Percentiles rank a stretch among this genome's conserved stretches.
Evolutionary conservation across 441 rosid genomes (phyloP).

Genomic region (Bruguiera hainesii): DNA sequence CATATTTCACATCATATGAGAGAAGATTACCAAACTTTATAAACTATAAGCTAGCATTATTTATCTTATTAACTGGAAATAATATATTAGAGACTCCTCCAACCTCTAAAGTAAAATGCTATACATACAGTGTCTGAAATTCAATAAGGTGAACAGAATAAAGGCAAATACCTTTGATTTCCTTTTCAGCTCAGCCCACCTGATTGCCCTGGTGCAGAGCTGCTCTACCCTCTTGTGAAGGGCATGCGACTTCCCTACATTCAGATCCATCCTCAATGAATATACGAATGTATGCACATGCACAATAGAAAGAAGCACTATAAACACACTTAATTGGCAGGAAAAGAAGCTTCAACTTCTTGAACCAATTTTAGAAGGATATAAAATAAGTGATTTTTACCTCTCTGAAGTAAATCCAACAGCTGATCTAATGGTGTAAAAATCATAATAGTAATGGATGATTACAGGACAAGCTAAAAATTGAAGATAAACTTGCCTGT

Average conservation of each 20-base stretch:
- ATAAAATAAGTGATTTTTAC: background rate
- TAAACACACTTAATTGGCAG: background rate
- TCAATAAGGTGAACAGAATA: background rate
- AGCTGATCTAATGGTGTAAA: background rate
- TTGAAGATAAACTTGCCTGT: constrained; percentile 54
- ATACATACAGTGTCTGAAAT: background rate
- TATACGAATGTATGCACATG: background rate
- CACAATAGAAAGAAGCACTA: constrained; percentile 7
- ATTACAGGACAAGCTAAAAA: background rate
- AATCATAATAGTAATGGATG: background rate
- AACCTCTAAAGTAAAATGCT: background rate
- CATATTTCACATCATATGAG: background rate
- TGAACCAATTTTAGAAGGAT: too few species aligned
- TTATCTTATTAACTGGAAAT: background rate
- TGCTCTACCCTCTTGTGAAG: constrained; percentile 99
- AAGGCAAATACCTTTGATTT: constrained; percentile 70
- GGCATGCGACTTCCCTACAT: constrained; percentile 97
- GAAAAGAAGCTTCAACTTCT: background rate
- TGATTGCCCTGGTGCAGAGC: constrained; percentile 93
- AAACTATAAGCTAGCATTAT: background rate
- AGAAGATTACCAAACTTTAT: background rate
- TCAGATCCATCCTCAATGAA: constrained; percentile 15
- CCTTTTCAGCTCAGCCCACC: constrained; percentile 94
- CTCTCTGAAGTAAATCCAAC: background rate
- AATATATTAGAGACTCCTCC: background rate